Base-by-base conservation (phyloP, 768 basidiomycete species). In the Mrakia blollopis region DNA sequence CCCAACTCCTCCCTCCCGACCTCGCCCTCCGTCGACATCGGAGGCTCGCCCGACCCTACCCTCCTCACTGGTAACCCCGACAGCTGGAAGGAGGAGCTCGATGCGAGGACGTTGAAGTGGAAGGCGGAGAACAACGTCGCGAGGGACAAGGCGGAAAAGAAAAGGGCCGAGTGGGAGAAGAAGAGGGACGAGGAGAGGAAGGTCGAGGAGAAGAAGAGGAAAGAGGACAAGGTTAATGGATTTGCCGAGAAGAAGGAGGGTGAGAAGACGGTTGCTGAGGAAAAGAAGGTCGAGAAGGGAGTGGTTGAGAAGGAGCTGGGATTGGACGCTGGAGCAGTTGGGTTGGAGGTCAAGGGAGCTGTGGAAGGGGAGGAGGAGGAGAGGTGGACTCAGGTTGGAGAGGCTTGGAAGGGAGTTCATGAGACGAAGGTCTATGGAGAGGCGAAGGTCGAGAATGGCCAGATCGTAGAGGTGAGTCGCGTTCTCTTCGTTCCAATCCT, bases 71-170 rank as follows among this genome's bases (percentile, higher is more conserved):
- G 37, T 28, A 35, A 62, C 30, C 37, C 37, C 18, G 72, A 68
- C 39, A 44, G 6, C 28, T 69, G 69, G 68, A 73, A 73, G 72
- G 50, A 65, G 23, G 73, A 78, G 61, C 69, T 63, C 47, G 77
- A 78, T 35, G 67, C 54, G 8, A 67, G 57, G 3, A 61, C 47
- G 28, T 13, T 47, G 28, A 39, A 62, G 13, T 78, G 77, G 77
- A 73, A 70, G 61, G 65, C 54, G 6, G 77, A 78, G 73, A 78
- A 70, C 69, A 61, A 70, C 52, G 73, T 71, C 18, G 72, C 72
- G 1, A 14, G 65, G 41, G 73, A 68, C 16, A 78, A 78, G 69
- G 77, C 77, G 25, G 73, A 70, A 23, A 44, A 47, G 68, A 73
- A n/a, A 25, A 32, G 77, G n/a, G 72, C 67, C 1, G 60, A 78